These are phyloP conservation scores for Cavenderia fasciculata DNA, from an alignment of 78 protist species.

Conservation along the genomic window DNA sequence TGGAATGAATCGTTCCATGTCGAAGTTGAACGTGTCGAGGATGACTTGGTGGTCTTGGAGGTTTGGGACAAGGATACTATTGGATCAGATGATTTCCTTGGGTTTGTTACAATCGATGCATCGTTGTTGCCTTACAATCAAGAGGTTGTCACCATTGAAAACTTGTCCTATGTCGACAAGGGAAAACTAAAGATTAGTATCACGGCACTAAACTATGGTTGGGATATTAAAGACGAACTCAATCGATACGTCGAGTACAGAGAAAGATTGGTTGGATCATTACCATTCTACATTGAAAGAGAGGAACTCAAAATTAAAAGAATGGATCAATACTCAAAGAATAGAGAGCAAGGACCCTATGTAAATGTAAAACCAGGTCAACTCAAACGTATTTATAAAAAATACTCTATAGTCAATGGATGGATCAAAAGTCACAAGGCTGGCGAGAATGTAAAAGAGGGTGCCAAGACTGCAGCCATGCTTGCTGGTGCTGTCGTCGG, in stretches of 20 bases:
- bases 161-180: constrained; percentile 3
- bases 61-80: not conserved
- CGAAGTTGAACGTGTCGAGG: not conserved
- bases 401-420: not conserved
- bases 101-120: constrained; percentile 15
- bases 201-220: constrained; percentile 30
- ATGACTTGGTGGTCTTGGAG: not conserved
- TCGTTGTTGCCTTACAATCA: constrained; percentile 14
- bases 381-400: not conserved
- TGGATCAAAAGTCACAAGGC: no score
- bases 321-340: not conserved
- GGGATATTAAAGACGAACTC: no score
- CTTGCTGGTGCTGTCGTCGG: not conserved
- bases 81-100: constrained; percentile 26
- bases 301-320: not conserved
- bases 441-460: not conserved
- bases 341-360: not conserved
- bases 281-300: not conserved
- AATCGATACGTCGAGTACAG: no score
- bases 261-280: no score
- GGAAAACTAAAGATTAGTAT: constrained; percentile 28
- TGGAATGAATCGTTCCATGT: constrained; percentile 2
- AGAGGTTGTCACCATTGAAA: constrained; percentile 30
- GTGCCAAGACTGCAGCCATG: not conserved
- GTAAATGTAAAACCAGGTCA: no score